phyloP scores from a whole-genome alignment of 1,139 yeast species.

The Scheffersomyces illinoinensis region DNA sequence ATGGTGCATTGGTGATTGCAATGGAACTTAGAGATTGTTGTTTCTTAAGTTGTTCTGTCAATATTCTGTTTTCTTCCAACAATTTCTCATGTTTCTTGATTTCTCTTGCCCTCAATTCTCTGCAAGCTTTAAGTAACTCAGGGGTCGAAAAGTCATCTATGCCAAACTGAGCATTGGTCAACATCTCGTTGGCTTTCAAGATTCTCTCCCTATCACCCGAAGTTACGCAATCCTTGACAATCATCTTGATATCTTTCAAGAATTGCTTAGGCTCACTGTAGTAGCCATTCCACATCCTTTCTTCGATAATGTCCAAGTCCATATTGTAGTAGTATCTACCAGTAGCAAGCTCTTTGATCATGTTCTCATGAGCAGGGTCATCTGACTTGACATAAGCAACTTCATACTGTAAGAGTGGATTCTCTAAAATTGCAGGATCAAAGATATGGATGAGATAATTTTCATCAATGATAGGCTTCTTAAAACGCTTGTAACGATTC shows the following conservation, averaged over 20 bases:
- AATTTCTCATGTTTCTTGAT: slow-evolving; percentile 50
- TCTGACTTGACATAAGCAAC: slow-evolving; percentile 56
- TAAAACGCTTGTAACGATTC: slow-evolving; percentile 82
- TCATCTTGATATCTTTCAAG: slow-evolving; percentile 78
- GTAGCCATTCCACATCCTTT: slow-evolving; percentile 93
- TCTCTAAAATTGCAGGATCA: slow-evolving; percentile 49
- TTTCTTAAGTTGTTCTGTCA: slow-evolving; percentile 27
- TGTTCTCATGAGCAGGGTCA: slow-evolving; percentile 53
- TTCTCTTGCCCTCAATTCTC: slow-evolving; percentile 72
- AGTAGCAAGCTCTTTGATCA: slow-evolving; percentile 76
- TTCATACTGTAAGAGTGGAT: slow-evolving; percentile 42
- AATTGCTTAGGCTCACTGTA: slow-evolving; percentile 93
- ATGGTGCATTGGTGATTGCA: background rate
- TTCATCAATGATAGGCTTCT: slow-evolving; percentile 88
- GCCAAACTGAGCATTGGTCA: slow-evolving; percentile 93
- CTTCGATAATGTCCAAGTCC: slow-evolving; percentile 93
- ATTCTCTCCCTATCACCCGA: slow-evolving; percentile 82
- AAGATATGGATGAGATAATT: slow-evolving; percentile 70
- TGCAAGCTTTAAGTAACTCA: slow-evolving; percentile 75
- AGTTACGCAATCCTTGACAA: slow-evolving; percentile 73
- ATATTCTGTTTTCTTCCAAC: slow-evolving; percentile 37
- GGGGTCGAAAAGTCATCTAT: slow-evolving; percentile 84
- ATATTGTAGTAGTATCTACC: slow-evolving; percentile 78
- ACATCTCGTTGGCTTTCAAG: slow-evolving; percentile 92
- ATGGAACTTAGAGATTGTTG: slow-evolving; percentile 13